Base-by-base conservation (phyloP, 73 alveolate genomes). In the Stentor coeruleus region DNA sequence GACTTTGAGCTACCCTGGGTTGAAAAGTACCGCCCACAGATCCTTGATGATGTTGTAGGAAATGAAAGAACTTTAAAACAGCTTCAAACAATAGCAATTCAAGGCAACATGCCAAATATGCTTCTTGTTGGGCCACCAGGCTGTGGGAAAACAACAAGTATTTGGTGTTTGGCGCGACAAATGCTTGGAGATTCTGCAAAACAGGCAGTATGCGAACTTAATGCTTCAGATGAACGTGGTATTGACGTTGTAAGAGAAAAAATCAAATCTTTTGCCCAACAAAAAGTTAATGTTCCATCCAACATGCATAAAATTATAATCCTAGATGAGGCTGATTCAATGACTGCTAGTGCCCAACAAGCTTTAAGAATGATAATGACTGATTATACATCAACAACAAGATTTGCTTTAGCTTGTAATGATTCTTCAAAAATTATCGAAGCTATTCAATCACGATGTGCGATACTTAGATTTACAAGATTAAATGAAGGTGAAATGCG, bases 41-140 rank as follows among this genome's bases (percentile, higher is more conserved):
- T 92, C 15, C 82, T 97, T 2, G 91, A 92, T 37, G 98, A 96
- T 86, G 98, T 98, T 49, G 98, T 93, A 41, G 99, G 99, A 38
- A 98, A 98, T 81, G 74, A 81, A 35, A 89, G 93, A 74, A 96
- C 98, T 55, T 92, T 98, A 15, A 92, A 92, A n/a, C 93, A 91
- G 77, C 91, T 98, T 40, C 88, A 92, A 90, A 93, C 98, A 31
- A 97, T 97, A 6, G 97, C 99, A 3, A 90, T 91, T 60, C 85
- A 90, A 58, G 99, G 99, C 33, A 97, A 96, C 84, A 92, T 98
- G 82, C 99, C 99, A 0, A 95, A 97, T 82, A 79, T 98, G 83
- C 96, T 98, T 59, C 90, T 96, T 73, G 95, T 95, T 38, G 99
- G 99, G 1, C 99, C 99, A 3, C 99, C 99, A 3, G 99, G 99